A percentile compares a stretch with the other conserved stretches of the same genome.
Evolutionary conservation across 805 yeast species (phyloP).

Genomic region (Blastobotrys parvus): DNA sequence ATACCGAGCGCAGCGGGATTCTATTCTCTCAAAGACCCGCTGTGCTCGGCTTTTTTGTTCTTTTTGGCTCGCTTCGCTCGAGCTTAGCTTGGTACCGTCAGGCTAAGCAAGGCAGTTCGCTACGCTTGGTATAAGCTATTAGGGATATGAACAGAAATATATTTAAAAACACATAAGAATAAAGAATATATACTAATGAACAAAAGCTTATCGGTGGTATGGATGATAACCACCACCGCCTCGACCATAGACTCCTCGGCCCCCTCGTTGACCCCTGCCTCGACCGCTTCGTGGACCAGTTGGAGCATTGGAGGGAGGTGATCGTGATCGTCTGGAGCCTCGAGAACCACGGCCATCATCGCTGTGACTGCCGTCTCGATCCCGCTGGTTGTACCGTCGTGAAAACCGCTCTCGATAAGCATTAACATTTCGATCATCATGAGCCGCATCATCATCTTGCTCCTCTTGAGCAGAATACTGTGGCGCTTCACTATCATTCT

Average conservation of each 20-base stretch:
- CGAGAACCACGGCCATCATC: constrained; percentile 2
- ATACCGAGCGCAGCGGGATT: no score
- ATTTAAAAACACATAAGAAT: not conserved
- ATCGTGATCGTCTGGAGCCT: constrained; percentile 9
- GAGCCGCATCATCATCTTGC: constrained; percentile 4
- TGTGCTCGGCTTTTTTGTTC: no score
- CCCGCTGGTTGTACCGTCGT: constrained; percentile 4
- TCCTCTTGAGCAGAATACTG: constrained; percentile 2
- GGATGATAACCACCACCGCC: constrained; percentile 9
- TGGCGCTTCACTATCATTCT: constrained; percentile 2
- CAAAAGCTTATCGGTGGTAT: not conserved
- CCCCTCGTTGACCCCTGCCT: constrained; percentile 3
- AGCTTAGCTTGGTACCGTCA: no score
- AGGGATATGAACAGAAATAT: not conserved
- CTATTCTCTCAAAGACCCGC: no score
- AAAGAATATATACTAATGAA: not conserved
- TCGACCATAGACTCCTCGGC: constrained; percentile 6
- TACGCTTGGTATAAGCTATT: not conserved
- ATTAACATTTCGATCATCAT: constrained; percentile 5
- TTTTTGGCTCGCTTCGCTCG: no score
- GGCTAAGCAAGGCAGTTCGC: no score
- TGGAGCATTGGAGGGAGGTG: constrained; percentile 15
- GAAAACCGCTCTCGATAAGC: constrained; percentile 8
- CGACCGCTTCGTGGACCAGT: constrained; percentile 14
- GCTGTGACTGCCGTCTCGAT: constrained; percentile 6